Base-by-base conservation (phyloP, 257 asterid species). In the Jasminum sambac region DNA sequence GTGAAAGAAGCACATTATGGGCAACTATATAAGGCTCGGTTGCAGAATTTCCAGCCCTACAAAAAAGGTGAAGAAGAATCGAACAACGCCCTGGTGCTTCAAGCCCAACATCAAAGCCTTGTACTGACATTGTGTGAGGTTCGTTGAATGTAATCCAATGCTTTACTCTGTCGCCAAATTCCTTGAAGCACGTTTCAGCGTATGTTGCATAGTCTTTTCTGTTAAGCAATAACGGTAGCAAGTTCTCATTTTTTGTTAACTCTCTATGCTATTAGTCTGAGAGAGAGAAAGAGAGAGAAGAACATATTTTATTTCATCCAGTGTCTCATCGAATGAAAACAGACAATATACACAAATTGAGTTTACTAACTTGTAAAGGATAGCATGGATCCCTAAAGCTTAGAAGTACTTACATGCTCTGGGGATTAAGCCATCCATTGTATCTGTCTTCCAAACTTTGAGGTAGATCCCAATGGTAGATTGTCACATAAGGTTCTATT, bases 391-490 rank as follows among this genome's bases (percentile, higher is more conserved):
- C 36, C 36, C 36, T n/a, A n/a, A n/a, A n/a, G n/a, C n/a, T 30
- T 30, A 30, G 1, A 30, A 30, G 36, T 1, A 1, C 17, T 81
- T 85, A 91, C 98, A 95, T 82, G 82, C 80, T 91, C 13, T 78
- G 82, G 23, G 86, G 84, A 81, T 80, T 79, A 14, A 95, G 75
- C 93, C 96, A 95, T 44, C 99, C 98, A 0, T 21, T 71, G 67
- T 95, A 95, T 68, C 63, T 76, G 71, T 91, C 96, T 25, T 91
- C 80, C 8, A 95, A 86, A 42, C 83, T 76, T 75, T 89, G 99
- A 64, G 99, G 98, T 40, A 95, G 91, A 66, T 95, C 99, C 98
- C 97, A 95, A 63, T 91, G 99, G 79, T 76, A 95, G 58, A 95
- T 77, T 14, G 99, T 91, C 52, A 89, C 94, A 43, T 84, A 95